Evolutionary conservation across 1,284 basidiomycete species (phyloP), one percentile per base, ranked within the genome.

Genomic region (Rhodotorula sp.): DNA sequence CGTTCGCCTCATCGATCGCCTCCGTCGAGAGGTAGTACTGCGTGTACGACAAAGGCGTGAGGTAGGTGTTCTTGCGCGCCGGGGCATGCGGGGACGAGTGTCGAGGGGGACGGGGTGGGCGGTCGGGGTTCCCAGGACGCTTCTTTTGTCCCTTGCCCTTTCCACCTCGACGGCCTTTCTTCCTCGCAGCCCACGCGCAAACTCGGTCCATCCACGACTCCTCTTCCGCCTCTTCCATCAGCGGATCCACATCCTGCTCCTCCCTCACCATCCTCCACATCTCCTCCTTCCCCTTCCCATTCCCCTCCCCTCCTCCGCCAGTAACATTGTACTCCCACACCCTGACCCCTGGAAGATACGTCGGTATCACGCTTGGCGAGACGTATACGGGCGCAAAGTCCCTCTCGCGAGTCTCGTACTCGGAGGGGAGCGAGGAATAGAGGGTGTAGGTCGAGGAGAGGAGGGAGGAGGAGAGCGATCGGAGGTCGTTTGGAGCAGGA

Each of bases 301-400:
- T 8, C 10, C n/a, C 51, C 2, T 9, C 15, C 36, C 36, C 13
- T 39, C 36, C 36, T 39, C 11, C 39, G 13, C 39, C 27, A 20
- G 62, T 73, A 4, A 73, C 77, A 64, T 82, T 82, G 75, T 81
- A 82, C 39, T 79, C 86, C 82, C 88, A 95, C 5, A 95, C 84
- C 71, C 93, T 84, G 74, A 94, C 87, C 17, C 88, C 86, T 2
- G 94, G 92, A 56, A 90, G 81, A 80, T 90, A 95, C 60, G 92
- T 92, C n/a, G 93, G 93, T 64, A 95, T 89, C 39, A 94, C 86
- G 54, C 89, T 86, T 13, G 91, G 89, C 48, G 86, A 85, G 44
- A 91, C 88, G 77, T 91, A 91, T 72, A 92, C 85, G 30, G 90
- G 86, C 7, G 85, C 86, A 76, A 88, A 91, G 74, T 89, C 84